Evolutionary conservation across 179 eudicot genomes (phyloP).

Genomic region (Beta lomatogona): DNA sequence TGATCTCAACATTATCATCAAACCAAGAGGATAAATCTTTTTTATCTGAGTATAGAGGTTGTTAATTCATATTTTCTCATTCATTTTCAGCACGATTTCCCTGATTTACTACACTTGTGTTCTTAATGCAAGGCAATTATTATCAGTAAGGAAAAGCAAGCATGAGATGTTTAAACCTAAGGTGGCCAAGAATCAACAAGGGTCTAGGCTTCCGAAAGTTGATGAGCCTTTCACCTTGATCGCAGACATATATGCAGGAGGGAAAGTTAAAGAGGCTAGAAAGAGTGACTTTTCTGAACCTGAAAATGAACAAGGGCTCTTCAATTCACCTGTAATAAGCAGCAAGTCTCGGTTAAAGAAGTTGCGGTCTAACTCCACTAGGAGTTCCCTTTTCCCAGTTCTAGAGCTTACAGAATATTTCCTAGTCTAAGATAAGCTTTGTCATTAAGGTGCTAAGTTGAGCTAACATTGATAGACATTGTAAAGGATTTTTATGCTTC

Average conservation of each 20-base stretch:
- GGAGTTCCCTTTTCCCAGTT: constrained; percentile 41
- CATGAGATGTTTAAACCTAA: constrained; percentile 57
- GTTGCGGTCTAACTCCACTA: constrained; percentile 43
- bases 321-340: constrained; percentile 35
- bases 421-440: no score
- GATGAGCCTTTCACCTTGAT: constrained; percentile 40
- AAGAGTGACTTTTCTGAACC: constrained; percentile 63
- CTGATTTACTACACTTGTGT: no score
- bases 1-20: no score
- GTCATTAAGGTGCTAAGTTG: no score
- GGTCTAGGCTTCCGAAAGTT: constrained; percentile 42
- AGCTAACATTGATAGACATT: no score
- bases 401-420: no score
- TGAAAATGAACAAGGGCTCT: constrained; percentile 56
- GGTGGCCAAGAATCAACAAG: constrained; percentile 47
- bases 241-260: constrained; percentile 39
- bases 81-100: no score
- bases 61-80: no score
- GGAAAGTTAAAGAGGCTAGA: constrained; percentile 49
- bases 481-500: no score
- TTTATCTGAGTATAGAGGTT: no score
- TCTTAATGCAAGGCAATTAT: constrained; percentile 29
- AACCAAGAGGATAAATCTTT: no score
- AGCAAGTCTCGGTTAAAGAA: constrained; percentile 43
- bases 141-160: constrained; percentile 56